A percentile compares a stretch with the other conserved stretches of the same genome.
Conservation (phyloP, 2,329 filamentous ascomycete species). For the Exophiala sp. region DNA sequence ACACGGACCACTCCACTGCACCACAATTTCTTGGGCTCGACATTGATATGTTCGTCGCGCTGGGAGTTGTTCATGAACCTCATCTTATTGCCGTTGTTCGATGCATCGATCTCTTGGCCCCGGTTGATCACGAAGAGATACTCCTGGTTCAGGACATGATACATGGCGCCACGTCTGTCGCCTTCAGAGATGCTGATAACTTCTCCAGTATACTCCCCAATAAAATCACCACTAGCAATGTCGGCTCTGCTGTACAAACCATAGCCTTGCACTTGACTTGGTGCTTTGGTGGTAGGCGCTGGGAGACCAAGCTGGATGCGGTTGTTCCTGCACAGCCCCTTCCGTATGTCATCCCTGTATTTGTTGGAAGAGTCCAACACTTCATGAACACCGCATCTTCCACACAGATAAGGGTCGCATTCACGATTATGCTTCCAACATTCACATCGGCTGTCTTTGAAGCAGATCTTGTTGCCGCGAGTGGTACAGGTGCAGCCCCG, state of each 20-base stretch:
- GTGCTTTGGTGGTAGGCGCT: constrained; percentile 65
- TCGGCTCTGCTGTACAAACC: constrained; percentile 70
- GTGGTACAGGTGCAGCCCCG: constrained; percentile 27
- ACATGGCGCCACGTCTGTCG: constrained; percentile 60
- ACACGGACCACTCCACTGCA: constrained; percentile 76
- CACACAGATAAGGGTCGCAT: constrained; percentile 74
- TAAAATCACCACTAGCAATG: constrained; percentile 65
- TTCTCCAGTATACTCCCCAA: constrained; percentile 79
- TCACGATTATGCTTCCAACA: constrained; percentile 72
- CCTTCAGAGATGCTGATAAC: constrained; percentile 68
- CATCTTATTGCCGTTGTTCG: constrained; percentile 73
- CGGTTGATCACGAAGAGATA: constrained; percentile 54
- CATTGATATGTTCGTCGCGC: constrained; percentile 52
- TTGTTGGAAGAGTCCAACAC: constrained; percentile 67
- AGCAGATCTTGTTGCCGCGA: constrained; percentile 24
- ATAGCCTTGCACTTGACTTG: constrained; percentile 63
- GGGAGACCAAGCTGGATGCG: constrained; percentile 64
- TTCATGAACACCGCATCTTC: constrained; percentile 64
- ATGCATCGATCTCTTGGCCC: constrained; percentile 63
- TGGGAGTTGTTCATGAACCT: constrained; percentile 79
- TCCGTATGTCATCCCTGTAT: constrained; percentile 55
- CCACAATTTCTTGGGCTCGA: constrained; percentile 65
- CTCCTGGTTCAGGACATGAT: constrained; percentile 37
- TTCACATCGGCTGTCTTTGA: constrained; percentile 51
- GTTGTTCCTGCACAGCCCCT: constrained; percentile 67